phyloP scores from a whole-genome alignment of 441 rosid species.

The Hypseocharis bilobata region DNA sequence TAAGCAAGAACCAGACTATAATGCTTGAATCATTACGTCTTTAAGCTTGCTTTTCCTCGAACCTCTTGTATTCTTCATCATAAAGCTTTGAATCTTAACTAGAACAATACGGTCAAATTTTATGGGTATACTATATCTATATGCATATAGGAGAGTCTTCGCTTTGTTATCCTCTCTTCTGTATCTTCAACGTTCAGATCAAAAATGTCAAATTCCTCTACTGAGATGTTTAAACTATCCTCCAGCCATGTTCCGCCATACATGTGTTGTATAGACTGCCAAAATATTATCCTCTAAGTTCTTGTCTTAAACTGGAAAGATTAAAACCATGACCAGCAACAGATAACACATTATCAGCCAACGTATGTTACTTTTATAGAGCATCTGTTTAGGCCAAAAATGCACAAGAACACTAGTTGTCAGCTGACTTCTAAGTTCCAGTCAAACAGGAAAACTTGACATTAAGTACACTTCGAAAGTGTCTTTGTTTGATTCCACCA shows the following conservation, averaged over 20 bases:
- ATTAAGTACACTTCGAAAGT: background rate
- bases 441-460: background rate
- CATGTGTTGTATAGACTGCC: no score
- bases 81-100: no score
- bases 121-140: background rate
- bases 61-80: no score
- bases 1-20: no score
- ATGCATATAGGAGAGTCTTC: background rate
- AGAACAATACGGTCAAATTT: background rate
- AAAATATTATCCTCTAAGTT: background rate
- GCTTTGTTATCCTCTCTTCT: background rate
- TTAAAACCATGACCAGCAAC: background rate
- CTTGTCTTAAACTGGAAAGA: background rate
- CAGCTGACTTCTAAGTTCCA: background rate
- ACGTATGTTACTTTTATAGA: no score
- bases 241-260: background rate
- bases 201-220: background rate
- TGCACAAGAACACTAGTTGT: background rate
- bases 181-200: background rate
- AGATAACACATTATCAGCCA: background rate
- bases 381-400: background rate
- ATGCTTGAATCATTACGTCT: no score
- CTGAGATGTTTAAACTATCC: background rate
- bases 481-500: background rate
- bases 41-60: no score